Conservation (phyloP, 805 yeast species). For the Myxozyma vanderwaltii region DNA sequence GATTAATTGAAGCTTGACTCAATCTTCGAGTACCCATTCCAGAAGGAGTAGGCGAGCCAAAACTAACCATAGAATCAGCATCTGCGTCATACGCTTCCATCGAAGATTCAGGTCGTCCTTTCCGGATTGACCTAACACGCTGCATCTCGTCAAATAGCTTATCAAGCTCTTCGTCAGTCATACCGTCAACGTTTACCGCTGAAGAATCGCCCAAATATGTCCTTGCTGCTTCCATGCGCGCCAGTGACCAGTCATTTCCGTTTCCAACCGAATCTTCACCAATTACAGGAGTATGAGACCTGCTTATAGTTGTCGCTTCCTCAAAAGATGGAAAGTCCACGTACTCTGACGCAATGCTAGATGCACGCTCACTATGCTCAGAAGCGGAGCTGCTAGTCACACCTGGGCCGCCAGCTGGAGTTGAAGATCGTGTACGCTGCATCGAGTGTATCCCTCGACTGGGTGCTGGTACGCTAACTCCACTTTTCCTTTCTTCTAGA, state of each 20-base stretch:
- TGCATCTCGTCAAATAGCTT: constrained; percentile 31
- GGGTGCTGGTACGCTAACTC: background rate
- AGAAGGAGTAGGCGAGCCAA: constrained; percentile 9
- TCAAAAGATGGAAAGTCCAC: constrained; percentile 21
- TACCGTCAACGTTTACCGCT: constrained; percentile 10
- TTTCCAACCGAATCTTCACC: constrained; percentile 8
- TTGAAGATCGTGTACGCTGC: constrained; percentile 1
- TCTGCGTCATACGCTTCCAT: constrained; percentile 18
- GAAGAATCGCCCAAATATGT: constrained; percentile 26
- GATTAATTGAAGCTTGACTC: background rate
- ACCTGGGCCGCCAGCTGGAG: constrained; percentile 2
- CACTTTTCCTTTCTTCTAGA: constrained; percentile 11
- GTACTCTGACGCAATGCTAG: constrained; percentile 19
- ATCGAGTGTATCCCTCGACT: background rate
- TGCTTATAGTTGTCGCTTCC: constrained; percentile 3
- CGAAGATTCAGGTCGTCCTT: constrained; percentile 21
- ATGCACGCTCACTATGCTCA: constrained; percentile 16
- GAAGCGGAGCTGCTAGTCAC: constrained; percentile 7
- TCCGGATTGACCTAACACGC: constrained; percentile 22
- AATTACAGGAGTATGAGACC: constrained; percentile 1
- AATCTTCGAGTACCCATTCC: background rate
- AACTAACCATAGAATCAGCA: constrained; percentile 17
- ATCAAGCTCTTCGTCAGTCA: constrained; percentile 31
- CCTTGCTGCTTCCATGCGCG: constrained; percentile 28
- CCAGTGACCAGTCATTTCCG: constrained; percentile 25